Conservation (phyloP, 208 protist genomes). For the Leishmania arabica region DNA sequence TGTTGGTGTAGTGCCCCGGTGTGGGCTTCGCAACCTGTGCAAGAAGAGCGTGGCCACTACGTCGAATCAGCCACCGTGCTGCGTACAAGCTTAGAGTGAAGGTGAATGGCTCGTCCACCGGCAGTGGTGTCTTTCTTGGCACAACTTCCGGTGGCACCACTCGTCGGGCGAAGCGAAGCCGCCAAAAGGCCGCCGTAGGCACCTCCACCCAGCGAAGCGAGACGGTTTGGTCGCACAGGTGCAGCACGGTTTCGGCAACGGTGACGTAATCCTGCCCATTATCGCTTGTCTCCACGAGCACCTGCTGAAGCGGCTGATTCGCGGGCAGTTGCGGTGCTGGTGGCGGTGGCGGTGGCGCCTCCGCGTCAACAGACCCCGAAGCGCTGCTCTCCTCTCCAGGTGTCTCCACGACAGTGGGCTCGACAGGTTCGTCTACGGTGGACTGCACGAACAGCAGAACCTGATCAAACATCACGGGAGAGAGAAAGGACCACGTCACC, state of each 20-base stretch:
- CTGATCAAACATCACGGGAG: constrained; percentile 21
- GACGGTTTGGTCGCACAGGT: constrained; percentile 21
- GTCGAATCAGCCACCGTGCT: constrained; percentile 49
- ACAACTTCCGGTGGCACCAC: not conserved
- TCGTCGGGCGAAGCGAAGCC: constrained; percentile 16
- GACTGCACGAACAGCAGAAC: constrained; percentile 22
- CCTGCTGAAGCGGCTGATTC: not conserved
- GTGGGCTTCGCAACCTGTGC: not conserved
- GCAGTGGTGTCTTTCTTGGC: constrained; percentile 3
- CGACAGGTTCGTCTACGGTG: not conserved
- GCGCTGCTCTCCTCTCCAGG: not conserved
- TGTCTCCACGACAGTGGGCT: not conserved
- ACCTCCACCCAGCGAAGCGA: constrained; percentile 41
- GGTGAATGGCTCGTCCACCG: constrained; percentile 16
- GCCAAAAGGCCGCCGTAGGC: constrained; percentile 18
- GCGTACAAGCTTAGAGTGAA: constrained; percentile 43
- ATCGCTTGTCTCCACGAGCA: constrained; percentile 76
- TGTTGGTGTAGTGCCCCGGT: constrained; percentile 33
- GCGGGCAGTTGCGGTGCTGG: not conserved
- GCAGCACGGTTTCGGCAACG: constrained; percentile 24
- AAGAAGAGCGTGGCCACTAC: constrained; percentile 12
- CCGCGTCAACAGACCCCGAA: not conserved
- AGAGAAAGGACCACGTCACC: constrained; percentile 30
- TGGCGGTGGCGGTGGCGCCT: not conserved
- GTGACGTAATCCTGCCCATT: constrained; percentile 73